Evolutionary conservation across 352 stramenopile genomes (phyloP), one percentile per base, ranked within the genome.

Genomic region (Peronospora tabacina): DNA sequence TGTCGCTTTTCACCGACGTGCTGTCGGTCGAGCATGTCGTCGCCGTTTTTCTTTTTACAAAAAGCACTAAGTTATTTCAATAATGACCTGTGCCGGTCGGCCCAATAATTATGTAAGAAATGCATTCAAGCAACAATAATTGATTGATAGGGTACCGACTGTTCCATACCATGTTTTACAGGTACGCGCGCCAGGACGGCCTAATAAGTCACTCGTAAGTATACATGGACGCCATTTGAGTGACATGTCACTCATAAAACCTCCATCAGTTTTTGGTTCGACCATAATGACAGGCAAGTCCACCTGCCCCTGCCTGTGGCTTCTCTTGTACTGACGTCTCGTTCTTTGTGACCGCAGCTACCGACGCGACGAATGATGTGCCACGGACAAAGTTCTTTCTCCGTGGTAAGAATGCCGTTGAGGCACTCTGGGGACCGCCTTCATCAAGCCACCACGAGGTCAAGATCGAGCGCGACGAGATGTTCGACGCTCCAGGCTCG

Each of bases 341-440:
- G 8, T 6, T 52, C 2, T 22, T 24, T 36, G 10, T 46, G 7
- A 36, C 30, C n/a, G 40, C 38, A 50, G 46, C 35, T 33, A 57
- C 43, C 22, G 46, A 57, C 22, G 35, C 56, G n/a, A 36, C 49
- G 17, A 63, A 16, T 17, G 44, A 56, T 13, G 17, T 49, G 34
- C 61, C 58, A 39, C 75, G 75, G 52, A 92, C 79, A 51, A 93
- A 93, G 67, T 78, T 93, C 52, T 93, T 90, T 61, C 57, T 91
- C 48, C 82, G 82, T 40, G 75, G 80, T 45, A 90, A 82, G 61
- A 39, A 64, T 43, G 75, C 80, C 46, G 62, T 93, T n/a, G 82
- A 93, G 54, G 57, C 72, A 26, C 61, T 93, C 20, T 93, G 74
- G 75, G 82, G 82, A 7, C 67, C 76, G 37, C 72, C 79, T 30